These are phyloP conservation scores for Ajuga chamaepitys DNA, from an alignment of 257 asterid genomes.

Conservation along the genomic window DNA sequence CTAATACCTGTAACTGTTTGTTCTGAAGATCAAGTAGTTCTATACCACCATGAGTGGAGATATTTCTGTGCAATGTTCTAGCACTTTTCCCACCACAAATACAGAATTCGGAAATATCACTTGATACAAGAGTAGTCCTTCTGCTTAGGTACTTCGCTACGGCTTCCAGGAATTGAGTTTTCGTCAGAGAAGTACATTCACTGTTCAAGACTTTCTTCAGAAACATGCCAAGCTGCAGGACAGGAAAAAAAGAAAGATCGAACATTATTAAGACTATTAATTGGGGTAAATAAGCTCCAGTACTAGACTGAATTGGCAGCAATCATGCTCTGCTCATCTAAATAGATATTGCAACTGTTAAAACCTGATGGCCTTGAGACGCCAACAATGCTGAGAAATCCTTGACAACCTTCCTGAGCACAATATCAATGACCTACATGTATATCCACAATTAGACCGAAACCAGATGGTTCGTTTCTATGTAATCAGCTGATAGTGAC, in stretches of 20 bases:
- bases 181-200: slow-evolving; percentile 45
- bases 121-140: slow-evolving; percentile 54
- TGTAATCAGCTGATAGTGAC: not conserved
- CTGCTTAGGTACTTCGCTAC: slow-evolving; percentile 57
- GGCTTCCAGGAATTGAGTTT: slow-evolving; percentile 47
- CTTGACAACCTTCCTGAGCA: slow-evolving; percentile 66
- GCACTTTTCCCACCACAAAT: slow-evolving; percentile 54
- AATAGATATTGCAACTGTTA: not conserved
- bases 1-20: slow-evolving; percentile 58
- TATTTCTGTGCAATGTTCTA: slow-evolving; percentile 14
- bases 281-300: not conserved
- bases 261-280: slow-evolving; percentile 8
- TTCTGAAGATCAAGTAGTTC: slow-evolving; percentile 58
- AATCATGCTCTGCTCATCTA: not conserved
- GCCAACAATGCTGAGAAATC: slow-evolving; percentile 62
- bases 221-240: slow-evolving; percentile 59
- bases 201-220: slow-evolving; percentile 48
- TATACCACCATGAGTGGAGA: slow-evolving; percentile 22
- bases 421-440: slow-evolving; percentile 58
- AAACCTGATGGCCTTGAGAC: slow-evolving; percentile 80
- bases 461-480: not conserved
- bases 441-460: slow-evolving; percentile 18
- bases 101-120: slow-evolving; percentile 50
- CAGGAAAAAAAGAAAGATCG: slow-evolving; percentile 14
- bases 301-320: slow-evolving; percentile 6